Evolutionary conservation across 1,139 yeast species (phyloP), one percentile per base, ranked within the genome.

Genomic region (Geotrichum candidum): DNA sequence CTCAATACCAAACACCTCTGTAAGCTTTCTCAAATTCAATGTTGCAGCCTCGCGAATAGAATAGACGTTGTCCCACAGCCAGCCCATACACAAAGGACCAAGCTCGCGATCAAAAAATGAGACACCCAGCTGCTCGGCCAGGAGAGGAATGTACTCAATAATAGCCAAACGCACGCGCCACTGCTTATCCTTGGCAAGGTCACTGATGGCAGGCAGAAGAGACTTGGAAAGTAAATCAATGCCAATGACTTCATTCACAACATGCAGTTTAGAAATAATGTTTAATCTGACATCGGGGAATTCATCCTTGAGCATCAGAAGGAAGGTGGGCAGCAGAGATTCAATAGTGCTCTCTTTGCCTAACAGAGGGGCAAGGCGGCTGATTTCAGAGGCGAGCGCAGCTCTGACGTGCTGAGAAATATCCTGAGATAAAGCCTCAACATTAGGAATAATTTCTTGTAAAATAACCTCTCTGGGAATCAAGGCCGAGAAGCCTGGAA

Each of bases 91-190:
- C 68, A 95, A 80, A 57, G 89, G 86, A 65, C 96, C 92, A 68
- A 95, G 80, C 70, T 94, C 96, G 71, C 90, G 88, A 74, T 94
- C 95, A 77, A 95, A 95, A 73, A 94, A 91, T 27, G 90, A 86
- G 63, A 88, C 94, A 46, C 99, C 99, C 66, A 95, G 80, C 76
- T 95, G 99, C 70, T 89, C 88, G n/a, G 99, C 98, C 67, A 95
- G 81, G 68, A 94, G 81, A 29, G 99, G 99, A 69, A 92, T 90
- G 76, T 95, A 95, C 74, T 95, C 97, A 72, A 95, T 95, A 66
- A 95, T 94, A 18, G 99, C 99, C 73, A 95, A 82, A 72, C 99
- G 86, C 35, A 95, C 98, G 71, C 99, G 85, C 99, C 99, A 95
- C 73, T 92, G 95, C 70, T 87, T 87, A 77, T 95, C 99, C 73